Evolutionary conservation across 2,329 filamentous ascomycete genomes (phyloP).

Genomic region (Ceratocystis huliohia): DNA sequence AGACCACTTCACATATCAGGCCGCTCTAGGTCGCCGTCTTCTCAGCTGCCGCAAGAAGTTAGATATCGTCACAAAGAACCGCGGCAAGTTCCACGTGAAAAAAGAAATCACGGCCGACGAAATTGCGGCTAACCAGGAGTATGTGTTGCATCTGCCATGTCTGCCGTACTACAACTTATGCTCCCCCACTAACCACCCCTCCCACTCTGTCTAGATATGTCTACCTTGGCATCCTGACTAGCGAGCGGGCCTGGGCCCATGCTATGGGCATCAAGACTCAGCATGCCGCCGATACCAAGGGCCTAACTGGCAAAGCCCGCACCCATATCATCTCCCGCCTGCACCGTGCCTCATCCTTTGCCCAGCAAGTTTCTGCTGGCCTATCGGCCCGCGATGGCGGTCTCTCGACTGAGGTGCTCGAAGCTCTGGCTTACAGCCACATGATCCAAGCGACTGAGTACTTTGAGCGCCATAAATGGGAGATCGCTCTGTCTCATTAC

Average conservation of each 20-base stretch:
- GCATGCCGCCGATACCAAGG: constrained; percentile 66
- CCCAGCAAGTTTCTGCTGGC: constrained; percentile 52
- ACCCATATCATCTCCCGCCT: constrained; percentile 82
- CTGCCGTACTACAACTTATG: background rate
- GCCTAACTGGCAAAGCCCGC: constrained; percentile 64
- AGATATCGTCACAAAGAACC: constrained; percentile 68
- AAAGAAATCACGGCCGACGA: constrained; percentile 59
- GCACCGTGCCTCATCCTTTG: constrained; percentile 61
- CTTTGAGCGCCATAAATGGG: constrained; percentile 84
- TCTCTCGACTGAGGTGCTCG: constrained; percentile 55
- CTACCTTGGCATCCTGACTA: constrained; percentile 66
- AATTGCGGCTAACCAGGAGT: constrained; percentile 65
- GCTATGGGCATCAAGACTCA: constrained; percentile 87
- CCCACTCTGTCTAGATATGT: constrained; percentile 45
- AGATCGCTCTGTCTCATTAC: constrained; percentile 61
- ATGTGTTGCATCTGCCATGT: constrained; percentile 27
- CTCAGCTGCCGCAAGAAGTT: constrained; percentile 76
- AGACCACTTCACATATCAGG: constrained; percentile 76
- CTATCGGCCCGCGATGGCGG: constrained; percentile 52
- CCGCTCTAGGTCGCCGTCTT: constrained; percentile 65
- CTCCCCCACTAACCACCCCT: background rate
- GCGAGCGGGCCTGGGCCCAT: constrained; percentile 88
- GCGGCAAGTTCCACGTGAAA: constrained; percentile 70
- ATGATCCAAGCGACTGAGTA: constrained; percentile 63
- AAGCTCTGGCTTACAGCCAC: constrained; percentile 72